phyloP scores from a whole-genome alignment of 768 basidiomycete species.

The Termitomyces sp. region DNA sequence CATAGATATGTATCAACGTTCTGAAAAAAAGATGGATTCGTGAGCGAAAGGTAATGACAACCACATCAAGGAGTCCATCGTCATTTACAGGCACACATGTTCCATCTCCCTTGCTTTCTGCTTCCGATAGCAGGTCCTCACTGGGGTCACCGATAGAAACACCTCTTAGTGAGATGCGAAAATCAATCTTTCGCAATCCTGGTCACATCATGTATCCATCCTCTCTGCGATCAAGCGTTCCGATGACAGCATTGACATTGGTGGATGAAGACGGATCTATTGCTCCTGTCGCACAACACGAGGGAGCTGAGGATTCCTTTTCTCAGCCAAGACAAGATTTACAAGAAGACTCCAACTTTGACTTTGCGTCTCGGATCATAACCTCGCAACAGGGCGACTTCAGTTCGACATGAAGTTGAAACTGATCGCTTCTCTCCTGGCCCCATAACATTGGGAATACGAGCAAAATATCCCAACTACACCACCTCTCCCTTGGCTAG shows the following conservation, averaged over 20 bases:
- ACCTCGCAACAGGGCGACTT: not conserved
- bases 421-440: not conserved
- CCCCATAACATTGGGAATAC: not conserved
- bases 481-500: not conserved
- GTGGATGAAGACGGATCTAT: not conserved
- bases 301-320: not conserved
- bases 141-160: not conserved
- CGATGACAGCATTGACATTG: not conserved
- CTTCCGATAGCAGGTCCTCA: not conserved
- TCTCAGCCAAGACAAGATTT: not conserved
- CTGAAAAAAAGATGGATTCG: not conserved
- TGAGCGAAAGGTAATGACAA: not conserved
- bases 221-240: not conserved
- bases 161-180: not conserved
- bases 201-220: not conserved
- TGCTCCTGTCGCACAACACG: not conserved
- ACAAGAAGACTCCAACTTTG: not conserved
- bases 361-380: not conserved
- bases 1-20: too few relatives aligned
- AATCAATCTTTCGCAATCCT: not conserved
- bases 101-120: not conserved
- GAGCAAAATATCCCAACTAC: not conserved
- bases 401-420: not conserved
- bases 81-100: not conserved
- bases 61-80: not conserved